phyloP scores from a whole-genome alignment of 2,329 filamentous ascomycete species.

The Phialophora macrospora region DNA sequence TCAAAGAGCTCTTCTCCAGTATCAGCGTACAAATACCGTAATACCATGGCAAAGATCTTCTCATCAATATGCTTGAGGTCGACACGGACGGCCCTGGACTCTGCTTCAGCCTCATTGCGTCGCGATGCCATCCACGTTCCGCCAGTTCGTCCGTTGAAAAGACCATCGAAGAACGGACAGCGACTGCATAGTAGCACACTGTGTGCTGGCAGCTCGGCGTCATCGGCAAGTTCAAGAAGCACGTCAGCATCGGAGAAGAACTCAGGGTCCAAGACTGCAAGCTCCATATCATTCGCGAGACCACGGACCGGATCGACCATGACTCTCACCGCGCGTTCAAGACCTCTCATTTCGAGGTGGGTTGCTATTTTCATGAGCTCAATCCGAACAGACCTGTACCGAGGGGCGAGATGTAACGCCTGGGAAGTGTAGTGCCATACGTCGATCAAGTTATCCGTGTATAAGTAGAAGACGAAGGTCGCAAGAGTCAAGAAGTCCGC shows the following conservation, averaged over 20 bases:
- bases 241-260: conserved; percentile 84
- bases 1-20: conserved; percentile 81
- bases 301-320: conserved; percentile 69
- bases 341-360: conserved; percentile 68
- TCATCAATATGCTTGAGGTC: conserved; percentile 81
- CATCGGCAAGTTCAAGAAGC: conserved; percentile 75
- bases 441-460: conserved; percentile 78
- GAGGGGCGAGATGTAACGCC: conserved; percentile 67
- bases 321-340: conserved; percentile 78
- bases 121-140: conserved; percentile 82
- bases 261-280: conserved; percentile 67
- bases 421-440: conserved; percentile 81
- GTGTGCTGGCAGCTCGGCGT: conserved; percentile 72
- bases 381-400: conserved; percentile 77
- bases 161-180: conserved; percentile 88
- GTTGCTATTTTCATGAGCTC: conserved; percentile 88
- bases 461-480: conserved; percentile 78
- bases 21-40: conserved; percentile 84
- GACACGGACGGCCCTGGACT: conserved; percentile 64
- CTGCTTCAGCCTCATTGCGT: conserved; percentile 55
- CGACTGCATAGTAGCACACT: conserved; percentile 78
- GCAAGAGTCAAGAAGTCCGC: conserved; percentile 79
- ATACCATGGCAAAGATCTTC: conserved; percentile 75
- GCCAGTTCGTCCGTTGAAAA: conserved; percentile 85
- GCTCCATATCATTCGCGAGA: conserved; percentile 71